These are phyloP conservation scores for Cunninghamia lanceolata DNA, from an alignment of 75 land plant genomes.

Conservation along the genomic window DNA sequence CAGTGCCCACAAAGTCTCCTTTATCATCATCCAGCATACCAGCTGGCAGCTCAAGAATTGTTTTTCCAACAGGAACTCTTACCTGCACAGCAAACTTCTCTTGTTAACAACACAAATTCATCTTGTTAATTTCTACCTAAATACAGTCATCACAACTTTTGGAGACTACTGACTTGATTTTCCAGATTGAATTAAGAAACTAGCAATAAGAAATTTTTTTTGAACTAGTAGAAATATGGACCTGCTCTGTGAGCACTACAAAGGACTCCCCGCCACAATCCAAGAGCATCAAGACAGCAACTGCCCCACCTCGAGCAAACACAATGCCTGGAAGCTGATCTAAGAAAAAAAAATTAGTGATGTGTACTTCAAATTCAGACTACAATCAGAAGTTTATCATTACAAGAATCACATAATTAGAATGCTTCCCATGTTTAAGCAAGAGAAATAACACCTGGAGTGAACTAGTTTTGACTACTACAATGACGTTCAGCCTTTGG, in stretches of 20 bases:
- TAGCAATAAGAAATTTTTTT: neutral
- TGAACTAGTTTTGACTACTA: neutral
- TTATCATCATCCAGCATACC: slow-evolving; percentile 94
- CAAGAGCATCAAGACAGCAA: slow-evolving; percentile 78
- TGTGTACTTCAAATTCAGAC: slow-evolving; percentile 7
- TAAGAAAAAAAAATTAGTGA: neutral
- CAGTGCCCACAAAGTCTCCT: slow-evolving; percentile 91
- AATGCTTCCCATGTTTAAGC: neutral
- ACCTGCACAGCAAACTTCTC: slow-evolving; percentile 35
- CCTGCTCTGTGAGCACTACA: slow-evolving; percentile 98
- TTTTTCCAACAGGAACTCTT: slow-evolving; percentile 87
- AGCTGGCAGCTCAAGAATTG: slow-evolving; percentile 88
- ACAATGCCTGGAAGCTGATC: slow-evolving; percentile 93
- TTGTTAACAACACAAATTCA: neutral
- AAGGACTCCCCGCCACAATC: slow-evolving; percentile 71
- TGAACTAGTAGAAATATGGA: slow-evolving; percentile 11
- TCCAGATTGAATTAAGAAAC: slow-evolving; percentile 4
- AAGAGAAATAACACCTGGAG: neutral
- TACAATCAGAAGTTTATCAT: neutral
- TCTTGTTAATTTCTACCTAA: neutral
- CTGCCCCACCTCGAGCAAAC: slow-evolving; percentile 90
- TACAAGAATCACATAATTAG: neutral
- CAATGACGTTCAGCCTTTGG: neutral
- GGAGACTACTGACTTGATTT: neutral
- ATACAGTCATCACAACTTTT: neutral